phyloP scores from a whole-genome alignment of 106 monocot species.

The Dendrobium catenatum region DNA sequence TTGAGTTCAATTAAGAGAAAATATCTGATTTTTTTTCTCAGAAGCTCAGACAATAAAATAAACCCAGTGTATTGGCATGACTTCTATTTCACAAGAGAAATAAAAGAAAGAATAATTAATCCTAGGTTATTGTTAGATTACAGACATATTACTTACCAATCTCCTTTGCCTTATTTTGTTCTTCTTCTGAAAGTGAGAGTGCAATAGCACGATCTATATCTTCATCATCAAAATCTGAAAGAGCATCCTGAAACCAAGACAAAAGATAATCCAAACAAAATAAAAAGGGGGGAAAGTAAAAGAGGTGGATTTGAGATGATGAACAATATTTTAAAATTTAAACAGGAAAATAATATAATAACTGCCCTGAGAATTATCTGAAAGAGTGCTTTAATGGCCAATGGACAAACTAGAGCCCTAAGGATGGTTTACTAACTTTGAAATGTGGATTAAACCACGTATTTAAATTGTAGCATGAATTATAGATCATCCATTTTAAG shows the following conservation, averaged over 20 bases:
- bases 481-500: not conserved
- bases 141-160: conserved; percentile 29
- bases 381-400: too few relatives aligned
- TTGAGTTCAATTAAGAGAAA: not conserved
- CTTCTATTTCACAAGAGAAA: not conserved
- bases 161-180: conserved; percentile 43
- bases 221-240: conserved; percentile 44
- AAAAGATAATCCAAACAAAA: not conserved
- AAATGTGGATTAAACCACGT: too few relatives aligned
- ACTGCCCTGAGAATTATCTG: too few relatives aligned
- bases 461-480: too few relatives aligned
- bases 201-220: conserved; percentile 67
- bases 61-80: not conserved
- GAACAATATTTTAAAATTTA: too few relatives aligned
- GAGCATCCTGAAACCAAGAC: conserved; percentile 20
- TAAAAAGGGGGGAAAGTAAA: not conserved
- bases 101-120: not conserved
- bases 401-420: too few relatives aligned
- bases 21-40: not conserved
- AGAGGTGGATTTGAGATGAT: too few relatives aligned
- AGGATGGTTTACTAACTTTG: too few relatives aligned
- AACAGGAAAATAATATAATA: too few relatives aligned
- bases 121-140: not conserved
- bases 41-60: not conserved
- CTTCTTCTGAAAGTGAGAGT: conserved; percentile 69